Percentiles rank a stretch among this genome's conserved stretches.
These are phyloP conservation scores for Pelargonium fulgidum DNA, from an alignment of 441 rosid genomes.

Conservation along the genomic window DNA sequence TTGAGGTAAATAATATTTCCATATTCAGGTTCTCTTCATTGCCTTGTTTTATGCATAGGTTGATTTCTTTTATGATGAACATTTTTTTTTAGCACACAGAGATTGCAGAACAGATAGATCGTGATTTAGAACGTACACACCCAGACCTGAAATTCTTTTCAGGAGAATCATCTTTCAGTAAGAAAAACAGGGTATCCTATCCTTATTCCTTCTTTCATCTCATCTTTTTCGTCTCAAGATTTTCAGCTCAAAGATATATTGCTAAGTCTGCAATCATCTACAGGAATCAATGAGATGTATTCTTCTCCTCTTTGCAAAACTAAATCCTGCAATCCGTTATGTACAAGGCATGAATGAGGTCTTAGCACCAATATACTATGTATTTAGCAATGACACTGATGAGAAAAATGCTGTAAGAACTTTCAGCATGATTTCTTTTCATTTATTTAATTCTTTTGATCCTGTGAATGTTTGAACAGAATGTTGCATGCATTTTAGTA, in stretches of 20 bases:
- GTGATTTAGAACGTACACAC: conserved; percentile 62
- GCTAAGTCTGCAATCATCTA: conserved; percentile 5
- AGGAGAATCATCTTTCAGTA: conserved; percentile 44
- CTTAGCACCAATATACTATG: conserved; percentile 57
- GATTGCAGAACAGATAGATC: conserved; percentile 59
- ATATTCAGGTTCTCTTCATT: conserved; percentile 7
- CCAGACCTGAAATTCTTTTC: conserved; percentile 66
- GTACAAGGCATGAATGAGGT: conserved; percentile 85
- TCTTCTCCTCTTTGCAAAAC: conserved; percentile 60
- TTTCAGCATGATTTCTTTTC: conserved; percentile 1
- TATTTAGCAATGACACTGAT: conserved; percentile 45
- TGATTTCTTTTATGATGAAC: conserved; percentile 14
- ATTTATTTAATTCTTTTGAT: conserved; percentile 10
- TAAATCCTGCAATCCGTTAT: conserved; percentile 65
- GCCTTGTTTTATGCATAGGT: conserved; percentile 15
- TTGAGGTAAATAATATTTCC: conserved; percentile 39
- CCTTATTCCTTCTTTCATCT: background rate
- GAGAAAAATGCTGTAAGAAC: conserved; percentile 53
- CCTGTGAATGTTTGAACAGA: no score
- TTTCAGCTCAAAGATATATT: background rate
- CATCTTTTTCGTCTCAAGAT: background rate
- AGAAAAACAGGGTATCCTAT: conserved; percentile 45
- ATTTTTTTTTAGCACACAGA: conserved; percentile 47
- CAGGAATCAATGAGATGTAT: conserved; percentile 65
- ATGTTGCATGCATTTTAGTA: no score